Base-by-base conservation (phyloP, 1,284 basidiomycete species). In the Schizopora paradoxa region DNA sequence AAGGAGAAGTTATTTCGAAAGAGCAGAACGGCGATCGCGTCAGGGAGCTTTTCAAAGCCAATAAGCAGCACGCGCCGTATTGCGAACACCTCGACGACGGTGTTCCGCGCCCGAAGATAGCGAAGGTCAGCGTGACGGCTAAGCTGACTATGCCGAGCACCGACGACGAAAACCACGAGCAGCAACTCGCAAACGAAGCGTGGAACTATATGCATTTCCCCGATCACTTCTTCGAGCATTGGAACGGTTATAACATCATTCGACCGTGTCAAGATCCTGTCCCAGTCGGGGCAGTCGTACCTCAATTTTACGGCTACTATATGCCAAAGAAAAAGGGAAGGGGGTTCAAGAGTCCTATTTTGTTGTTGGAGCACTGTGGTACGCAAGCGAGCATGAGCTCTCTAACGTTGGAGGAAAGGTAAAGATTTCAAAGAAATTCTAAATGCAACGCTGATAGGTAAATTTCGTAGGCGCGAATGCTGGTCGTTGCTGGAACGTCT, bases 231-330 rank as follows among this genome's bases (percentile, higher is more conserved):
- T 66, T 60, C 47, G 52, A 63, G 29, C 54, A 66, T 41, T 68
- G 61, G 54, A 58, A 56, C 28, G 66, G 66, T 14, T 63, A 61
- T 34, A 61, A 62, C 16, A 35, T 61, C 37, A 25, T 64, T 0
- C 6, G 23, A 3, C 63, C 62, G 14, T 31, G 61, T 4, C 25
- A 51, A 13, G 34, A 56, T 26, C 41, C 61, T 13, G 63, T 68
- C 1, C 66, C 63, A 1, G 58, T 65, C 14, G 41, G 54, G 1
- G 67, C 66, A 0, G 40, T 68, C 28, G 61, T 64, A 0, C 68
- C 67, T 1, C 66, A 68, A 45, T 68, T 67, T 43, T 70, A 67
- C 32, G 68, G 69, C 6, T 66, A 59, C 44, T 70, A 68, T 36
- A 41, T 4, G 1, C 58, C 55, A 0, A 54, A 37, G 25, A 27